Conservation (phyloP, 2,329 filamentous ascomycete genomes). For the Gliomastix tumulicola region DNA sequence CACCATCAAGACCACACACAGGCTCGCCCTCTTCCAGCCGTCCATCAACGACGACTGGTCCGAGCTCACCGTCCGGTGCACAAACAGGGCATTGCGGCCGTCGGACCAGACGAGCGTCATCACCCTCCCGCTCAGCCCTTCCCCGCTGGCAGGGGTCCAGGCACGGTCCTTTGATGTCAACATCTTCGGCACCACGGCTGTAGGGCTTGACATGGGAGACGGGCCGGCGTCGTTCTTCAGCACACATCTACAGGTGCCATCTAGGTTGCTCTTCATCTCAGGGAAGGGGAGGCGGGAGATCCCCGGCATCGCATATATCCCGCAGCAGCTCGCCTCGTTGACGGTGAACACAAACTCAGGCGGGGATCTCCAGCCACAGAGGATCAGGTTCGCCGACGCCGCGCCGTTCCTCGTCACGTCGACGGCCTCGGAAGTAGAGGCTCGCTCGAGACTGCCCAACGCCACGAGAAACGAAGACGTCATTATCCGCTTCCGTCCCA, state of each 20-base stretch:
- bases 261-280: slow-evolving; percentile 7
- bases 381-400: slow-evolving; percentile 10
- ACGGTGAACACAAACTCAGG: no score
- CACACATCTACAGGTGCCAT: slow-evolving; percentile 9
- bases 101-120: slow-evolving; percentile 8
- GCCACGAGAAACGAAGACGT: slow-evolving; percentile 6
- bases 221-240: slow-evolving; percentile 9
- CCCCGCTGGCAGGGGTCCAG: slow-evolving; percentile 6
- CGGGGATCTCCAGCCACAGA: slow-evolving; percentile 8
- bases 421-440: slow-evolving; percentile 9
- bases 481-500: slow-evolving; percentile 8
- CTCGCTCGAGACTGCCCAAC: slow-evolving; percentile 5
- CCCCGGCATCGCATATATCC: slow-evolving; percentile 8
- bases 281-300: slow-evolving; percentile 8
- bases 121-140: slow-evolving; percentile 10
- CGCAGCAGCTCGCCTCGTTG: slow-evolving; percentile 5
- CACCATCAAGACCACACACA: slow-evolving; percentile 8
- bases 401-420: slow-evolving; percentile 10
- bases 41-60: slow-evolving; percentile 11
- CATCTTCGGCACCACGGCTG: slow-evolving; percentile 10
- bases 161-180: slow-evolving; percentile 8
- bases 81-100: no score
- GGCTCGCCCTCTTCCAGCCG: slow-evolving; percentile 9
- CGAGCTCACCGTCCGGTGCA: slow-evolving; percentile 7
- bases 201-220: slow-evolving; percentile 10